A percentile compares a stretch with the other conserved stretches of the same genome.
Evolutionary conservation across 1,139 yeast genomes (phyloP).

Genomic region (Pichia sp.): DNA sequence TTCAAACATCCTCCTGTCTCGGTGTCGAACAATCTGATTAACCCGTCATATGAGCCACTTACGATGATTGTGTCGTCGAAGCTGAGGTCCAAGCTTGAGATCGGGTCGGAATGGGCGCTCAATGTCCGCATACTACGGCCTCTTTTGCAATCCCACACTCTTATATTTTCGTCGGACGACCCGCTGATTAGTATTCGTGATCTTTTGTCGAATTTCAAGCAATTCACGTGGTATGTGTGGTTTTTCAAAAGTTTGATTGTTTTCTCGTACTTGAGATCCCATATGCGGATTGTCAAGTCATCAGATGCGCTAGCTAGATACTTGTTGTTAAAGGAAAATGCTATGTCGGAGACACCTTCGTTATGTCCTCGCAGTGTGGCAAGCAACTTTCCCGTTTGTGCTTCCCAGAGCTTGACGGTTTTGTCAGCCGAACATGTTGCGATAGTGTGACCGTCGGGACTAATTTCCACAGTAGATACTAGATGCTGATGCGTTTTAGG

Average conservation of each 20-base stretch:
- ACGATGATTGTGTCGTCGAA: conserved; percentile 81
- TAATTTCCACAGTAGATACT: conserved; percentile 43
- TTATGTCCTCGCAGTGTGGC: conserved; percentile 56
- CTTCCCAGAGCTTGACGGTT: conserved; percentile 41
- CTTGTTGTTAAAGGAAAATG: conserved; percentile 73
- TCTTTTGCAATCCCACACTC: conserved; percentile 79
- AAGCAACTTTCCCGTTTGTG: conserved; percentile 23
- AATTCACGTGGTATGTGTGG: conserved; percentile 81
- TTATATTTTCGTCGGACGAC: conserved; percentile 84
- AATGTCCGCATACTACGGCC: conserved; percentile 73
- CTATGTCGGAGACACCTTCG: conserved; percentile 63
- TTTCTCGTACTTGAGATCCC: conserved; percentile 54
- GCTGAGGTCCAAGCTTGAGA: conserved; percentile 65
- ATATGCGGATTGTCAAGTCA: conserved; percentile 73
- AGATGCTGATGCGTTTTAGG: conserved; percentile 11
- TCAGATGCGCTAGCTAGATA: conserved; percentile 83
- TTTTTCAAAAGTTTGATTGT: conserved; percentile 62
- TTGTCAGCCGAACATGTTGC: conserved; percentile 51
- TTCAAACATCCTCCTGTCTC: conserved; percentile 88
- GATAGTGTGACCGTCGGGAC: conserved; percentile 60
- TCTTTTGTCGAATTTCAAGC: conserved; percentile 63
- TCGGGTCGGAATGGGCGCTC: conserved; percentile 93
- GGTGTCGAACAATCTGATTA: conserved; percentile 71
- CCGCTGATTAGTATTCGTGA: conserved; percentile 82
- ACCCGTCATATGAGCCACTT: conserved; percentile 88